These are phyloP conservation scores for Picea glauca DNA, from an alignment of 75 land plant species.

Conservation along the genomic window DNA sequence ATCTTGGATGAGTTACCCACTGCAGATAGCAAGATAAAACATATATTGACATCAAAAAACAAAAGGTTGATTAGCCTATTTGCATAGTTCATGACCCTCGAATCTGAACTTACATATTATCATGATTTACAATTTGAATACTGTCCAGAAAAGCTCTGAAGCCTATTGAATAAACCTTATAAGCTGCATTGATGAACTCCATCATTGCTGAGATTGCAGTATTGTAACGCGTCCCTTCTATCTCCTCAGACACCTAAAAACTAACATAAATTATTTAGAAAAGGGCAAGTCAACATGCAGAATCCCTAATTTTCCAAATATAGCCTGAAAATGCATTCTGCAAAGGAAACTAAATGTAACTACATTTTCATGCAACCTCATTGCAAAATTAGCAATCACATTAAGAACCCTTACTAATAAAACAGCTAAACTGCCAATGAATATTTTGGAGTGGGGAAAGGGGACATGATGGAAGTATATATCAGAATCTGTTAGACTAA, in stretches of 20 bases:
- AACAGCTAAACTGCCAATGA: not conserved
- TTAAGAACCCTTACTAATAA: not conserved
- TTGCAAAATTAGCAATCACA: not conserved
- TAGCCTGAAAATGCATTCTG: not conserved
- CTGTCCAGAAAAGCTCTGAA: not conserved
- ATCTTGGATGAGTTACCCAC: constrained; percentile 81
- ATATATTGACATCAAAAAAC: constrained; percentile 3
- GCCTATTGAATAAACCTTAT: constrained; percentile 52
- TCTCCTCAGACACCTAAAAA: constrained; percentile 77
- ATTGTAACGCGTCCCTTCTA: constrained; percentile 86
- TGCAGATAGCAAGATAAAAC: constrained; percentile 17
- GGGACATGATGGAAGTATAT: too few relatives aligned
- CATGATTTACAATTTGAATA: not conserved
- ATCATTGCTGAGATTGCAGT: constrained; percentile 97
- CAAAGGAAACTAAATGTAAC: not conserved
- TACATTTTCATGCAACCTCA: not conserved
- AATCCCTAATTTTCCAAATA: not conserved
- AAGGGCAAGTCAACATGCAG: not conserved
- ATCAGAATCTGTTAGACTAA: not conserved
- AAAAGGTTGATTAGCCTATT: not conserved
- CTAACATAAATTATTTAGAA: not conserved
- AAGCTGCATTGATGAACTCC: constrained; percentile 94
- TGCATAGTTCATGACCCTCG: not conserved
- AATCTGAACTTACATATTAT: constrained; percentile 5
- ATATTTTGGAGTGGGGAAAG: not conserved